A percentile compares a stretch with the other conserved stretches of the same genome.
Evolutionary conservation across 1,284 basidiomycete genomes (phyloP).

Genomic region (Ustilago cynodontis): DNA sequence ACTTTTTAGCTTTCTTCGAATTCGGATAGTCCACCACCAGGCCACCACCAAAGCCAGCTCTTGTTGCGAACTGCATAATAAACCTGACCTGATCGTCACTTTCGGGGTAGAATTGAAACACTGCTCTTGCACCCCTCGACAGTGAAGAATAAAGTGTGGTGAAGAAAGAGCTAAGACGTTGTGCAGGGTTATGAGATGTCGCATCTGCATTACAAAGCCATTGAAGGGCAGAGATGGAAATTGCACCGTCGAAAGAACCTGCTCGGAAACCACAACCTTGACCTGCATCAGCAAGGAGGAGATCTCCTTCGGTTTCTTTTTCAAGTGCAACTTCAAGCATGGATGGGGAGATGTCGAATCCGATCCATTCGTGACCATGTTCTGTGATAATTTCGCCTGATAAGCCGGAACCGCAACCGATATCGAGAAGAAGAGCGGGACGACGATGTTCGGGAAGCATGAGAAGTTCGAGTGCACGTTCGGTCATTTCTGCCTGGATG

Average conservation of each 20-base stretch:
- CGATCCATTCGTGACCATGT: slow-evolving; percentile 92
- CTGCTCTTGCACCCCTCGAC: slow-evolving; percentile 89
- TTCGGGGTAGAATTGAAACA: slow-evolving; percentile 75
- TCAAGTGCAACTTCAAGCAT: slow-evolving; percentile 75
- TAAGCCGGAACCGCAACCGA: slow-evolving; percentile 98
- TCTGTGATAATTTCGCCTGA: slow-evolving; percentile 96
- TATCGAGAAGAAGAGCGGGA: slow-evolving; percentile 81
- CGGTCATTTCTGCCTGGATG: slow-evolving; percentile 98
- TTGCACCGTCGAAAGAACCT: slow-evolving; percentile 96
- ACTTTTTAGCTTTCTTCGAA: slow-evolving; percentile 70
- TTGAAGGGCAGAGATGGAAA: slow-evolving; percentile 97
- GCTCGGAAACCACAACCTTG: slow-evolving; percentile 81
- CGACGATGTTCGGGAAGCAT: slow-evolving; percentile 75
- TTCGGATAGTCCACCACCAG: slow-evolving; percentile 83
- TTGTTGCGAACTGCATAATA: slow-evolving; percentile 91
- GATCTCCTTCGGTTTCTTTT: slow-evolving; percentile 67
- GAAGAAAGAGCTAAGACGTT: slow-evolving; percentile 92
- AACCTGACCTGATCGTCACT: slow-evolving; percentile 73
- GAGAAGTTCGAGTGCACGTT: slow-evolving; percentile 91
- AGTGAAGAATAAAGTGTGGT: slow-evolving; percentile 93
- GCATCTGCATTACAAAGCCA: slow-evolving; percentile 99
- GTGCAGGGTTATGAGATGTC: slow-evolving; percentile 89
- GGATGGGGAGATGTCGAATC: slow-evolving; percentile 93
- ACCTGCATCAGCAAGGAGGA: slow-evolving; percentile 71
- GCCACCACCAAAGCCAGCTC: slow-evolving; percentile 96